Evolutionary conservation across 1,139 yeast species (phyloP), one percentile per base, ranked within the genome.

Genomic region (Yamadazyma diddensiae): DNA sequence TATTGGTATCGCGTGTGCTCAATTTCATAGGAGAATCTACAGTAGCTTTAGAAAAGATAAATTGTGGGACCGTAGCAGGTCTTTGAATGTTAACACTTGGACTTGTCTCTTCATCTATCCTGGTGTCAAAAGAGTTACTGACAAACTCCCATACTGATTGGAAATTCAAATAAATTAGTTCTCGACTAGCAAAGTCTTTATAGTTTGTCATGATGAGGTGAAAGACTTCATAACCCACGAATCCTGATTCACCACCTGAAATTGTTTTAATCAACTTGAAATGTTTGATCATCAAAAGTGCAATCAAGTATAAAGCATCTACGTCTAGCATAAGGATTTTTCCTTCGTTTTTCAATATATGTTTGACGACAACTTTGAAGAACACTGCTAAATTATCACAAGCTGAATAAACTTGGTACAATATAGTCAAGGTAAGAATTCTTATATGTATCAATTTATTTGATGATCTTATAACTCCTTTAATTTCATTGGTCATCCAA

Each of bases 401-500:
- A 28, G 48, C 32, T 3, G 59, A 41, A 46, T 62, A 64, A 30
- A 66, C 46, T 27, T 57, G 41, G 52, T 65, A 65, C 31, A 68
- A 46, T 21, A 50, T 37, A 11, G 67, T 45, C 3, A 73, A 43
- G 5, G 56, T 54, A 3, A 46, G 40, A 2, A 70, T 63, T 7
- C 60, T 57, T 3, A 70, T 52, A 38, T 64, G 73, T 2, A 70
- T 55, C 30, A 69, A 49, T 33, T 55, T 62, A 0, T 65, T 57
- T 0, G 73, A 60, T 11, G 51, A 50, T 3, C 52, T 45, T 2
- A 69, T 50, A 0, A 52, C 47, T 0, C 41, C 30, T 34, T 64
- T 64, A 12, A 73, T 46, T 33, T 67, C 70, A 18, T 55, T 57
- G 1, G 74, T 66, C 14, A 69, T 45, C 67, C 71, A 62, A 39